Conservation (phyloP, 176 grass and related monocot genomes). For the Musa troglodytarum region DNA sequence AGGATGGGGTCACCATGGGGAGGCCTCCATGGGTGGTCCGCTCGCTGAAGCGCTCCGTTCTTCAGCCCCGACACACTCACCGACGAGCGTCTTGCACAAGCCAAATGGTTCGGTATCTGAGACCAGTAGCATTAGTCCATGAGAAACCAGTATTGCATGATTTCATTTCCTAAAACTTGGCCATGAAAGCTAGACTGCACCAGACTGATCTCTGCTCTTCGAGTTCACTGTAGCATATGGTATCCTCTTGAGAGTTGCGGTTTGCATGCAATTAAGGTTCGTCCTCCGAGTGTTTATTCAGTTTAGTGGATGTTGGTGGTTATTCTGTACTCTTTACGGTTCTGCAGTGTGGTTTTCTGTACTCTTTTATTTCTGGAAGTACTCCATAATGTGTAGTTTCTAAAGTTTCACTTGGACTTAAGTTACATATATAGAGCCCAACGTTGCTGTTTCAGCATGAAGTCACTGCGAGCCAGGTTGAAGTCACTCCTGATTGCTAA, state of each 20-base stretch:
- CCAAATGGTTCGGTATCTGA: slow-evolving; percentile 13
- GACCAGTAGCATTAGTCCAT: slow-evolving; percentile 14
- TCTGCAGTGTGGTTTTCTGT: too few relatives aligned
- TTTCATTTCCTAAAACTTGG: not conserved
- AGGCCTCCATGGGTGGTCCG: slow-evolving; percentile 20
- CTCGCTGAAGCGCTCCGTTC: slow-evolving; percentile 23
- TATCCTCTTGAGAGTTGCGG: not conserved
- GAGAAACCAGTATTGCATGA: not conserved
- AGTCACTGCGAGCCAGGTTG: too few relatives aligned
- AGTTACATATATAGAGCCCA: too few relatives aligned
- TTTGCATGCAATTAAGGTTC: not conserved
- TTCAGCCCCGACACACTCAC: slow-evolving; percentile 1
- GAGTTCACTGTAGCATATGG: not conserved
- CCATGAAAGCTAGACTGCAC: not conserved
- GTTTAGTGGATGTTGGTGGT: not conserved
- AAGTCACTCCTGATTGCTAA: too few relatives aligned
- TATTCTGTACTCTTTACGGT: not conserved
- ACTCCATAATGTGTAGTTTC: too few relatives aligned
- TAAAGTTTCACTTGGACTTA: too few relatives aligned
- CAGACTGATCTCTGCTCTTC: not conserved
- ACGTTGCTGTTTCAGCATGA: too few relatives aligned
- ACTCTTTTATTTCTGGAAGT: too few relatives aligned
- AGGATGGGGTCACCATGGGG: slow-evolving; percentile 3
- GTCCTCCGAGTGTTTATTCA: not conserved
- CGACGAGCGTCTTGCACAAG: slow-evolving; percentile 15